Evolutionary conservation across 2,329 filamentous ascomycete genomes (phyloP).

Genomic region (Aspergillus texensis): DNA sequence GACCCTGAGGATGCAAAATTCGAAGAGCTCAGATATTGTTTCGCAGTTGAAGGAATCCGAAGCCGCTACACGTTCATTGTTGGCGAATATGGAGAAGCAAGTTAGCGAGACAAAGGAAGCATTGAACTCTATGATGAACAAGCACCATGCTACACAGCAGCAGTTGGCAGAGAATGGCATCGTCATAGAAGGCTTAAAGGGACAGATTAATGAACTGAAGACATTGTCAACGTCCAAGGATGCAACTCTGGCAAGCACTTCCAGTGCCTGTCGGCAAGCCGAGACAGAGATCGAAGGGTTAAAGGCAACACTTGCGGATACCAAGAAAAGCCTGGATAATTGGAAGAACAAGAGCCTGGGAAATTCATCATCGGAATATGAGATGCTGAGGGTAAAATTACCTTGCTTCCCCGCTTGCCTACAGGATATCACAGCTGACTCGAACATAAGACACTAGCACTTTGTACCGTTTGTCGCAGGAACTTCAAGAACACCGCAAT

Average conservation of each 20-base stretch:
- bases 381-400: conserved; percentile 78
- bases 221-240: conserved; percentile 77
- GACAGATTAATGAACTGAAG: conserved; percentile 76
- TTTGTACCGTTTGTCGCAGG: conserved; percentile 89
- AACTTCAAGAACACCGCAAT: conserved; percentile 94
- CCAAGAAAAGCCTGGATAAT: conserved; percentile 78
- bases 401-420: not conserved
- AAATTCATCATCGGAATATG: conserved; percentile 80
- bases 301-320: conserved; percentile 74
- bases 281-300: conserved; percentile 77
- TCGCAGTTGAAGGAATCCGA: conserved; percentile 91
- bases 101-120: conserved; percentile 78
- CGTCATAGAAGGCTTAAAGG: conserved; percentile 70
- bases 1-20: conserved; percentile 77
- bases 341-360: conserved; percentile 83
- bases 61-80: conserved; percentile 70
- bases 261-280: conserved; percentile 61
- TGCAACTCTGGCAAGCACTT: conserved; percentile 65
- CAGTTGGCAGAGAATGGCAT: conserved; percentile 70
- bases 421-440: conserved; percentile 19
- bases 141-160: conserved; percentile 75
- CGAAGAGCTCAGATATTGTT: conserved; percentile 91
- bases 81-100: conserved; percentile 89
- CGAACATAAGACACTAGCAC: conserved; percentile 67
- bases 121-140: conserved; percentile 68